Evolutionary conservation across 805 yeast genomes (phyloP), one percentile per base, ranked within the genome.

Genomic region (Yarrowia keelungensis): DNA sequence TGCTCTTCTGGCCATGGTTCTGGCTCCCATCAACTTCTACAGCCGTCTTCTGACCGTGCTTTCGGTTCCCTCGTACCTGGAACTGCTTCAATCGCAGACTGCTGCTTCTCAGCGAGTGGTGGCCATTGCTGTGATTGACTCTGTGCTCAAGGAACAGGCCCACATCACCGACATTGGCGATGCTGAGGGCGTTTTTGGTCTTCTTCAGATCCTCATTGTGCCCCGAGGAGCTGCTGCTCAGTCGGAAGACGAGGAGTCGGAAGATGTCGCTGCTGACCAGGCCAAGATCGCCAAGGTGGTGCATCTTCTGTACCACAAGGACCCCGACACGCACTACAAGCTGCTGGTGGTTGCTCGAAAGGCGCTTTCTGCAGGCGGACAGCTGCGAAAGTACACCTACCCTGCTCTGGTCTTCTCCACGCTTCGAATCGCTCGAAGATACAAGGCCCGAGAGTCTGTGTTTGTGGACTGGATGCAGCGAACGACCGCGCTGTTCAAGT

Each of bases 341-440:
- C 76, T 88, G 56, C 76, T 87, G 10, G 78, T 80, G 46, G 75
- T 75, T 1, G 81, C 86, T 7, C 82, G 81, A 69, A 82, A 81
- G 69, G 83, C 83, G 50, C 80, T 90, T 67, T 77, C 82, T 65
- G 83, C 83, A 43, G 89, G 89, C n/a, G 82, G 83, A 1, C 71
- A 62, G 16, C 80, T 77, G 42, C 86, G 87, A 71, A 83, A 83
- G 70, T 86, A 83, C 75, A 89, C 95, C 0, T 90, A 88, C 75
- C 97, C 97, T 4, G 85, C 97, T 0, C 78, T 94, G 50, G 85
- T 92, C 36, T 83, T 87, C 66, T 82, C 82, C 65, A 84, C 88
- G 22, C 81, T 92, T 73, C 84, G 82, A 74, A 78, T 90, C 32
- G 83, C 90, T 38, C 84, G 90, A 72, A 80, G 83, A 58, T 80